Base-by-base conservation (phyloP, 345 rosid genomes). In the Salix suchowensis region DNA sequence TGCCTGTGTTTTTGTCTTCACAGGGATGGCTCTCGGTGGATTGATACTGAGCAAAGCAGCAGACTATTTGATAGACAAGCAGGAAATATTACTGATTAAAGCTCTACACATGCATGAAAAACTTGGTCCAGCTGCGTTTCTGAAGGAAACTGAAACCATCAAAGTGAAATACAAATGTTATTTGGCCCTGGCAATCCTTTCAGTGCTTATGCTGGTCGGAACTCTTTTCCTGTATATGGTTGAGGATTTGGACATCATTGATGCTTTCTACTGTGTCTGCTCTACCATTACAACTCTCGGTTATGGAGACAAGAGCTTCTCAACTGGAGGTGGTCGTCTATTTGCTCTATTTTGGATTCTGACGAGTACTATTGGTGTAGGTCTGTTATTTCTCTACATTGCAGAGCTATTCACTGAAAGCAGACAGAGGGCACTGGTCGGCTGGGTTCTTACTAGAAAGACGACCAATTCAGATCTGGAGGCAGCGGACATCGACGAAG, bases 211-310 rank as follows among this genome's bases (percentile, higher is more conserved):
- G 40, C 4, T 89, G 61, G 24, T 64, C 12, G 98, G 98, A 23
- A 81, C 80, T 2, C 1, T 81, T 73, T 85, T 93, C 73, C 88
- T 93, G 13, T 68, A 4, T 6, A 1, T 5, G 6, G 77, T 83
- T 14, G 98, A 93, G 89, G 78, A 75, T 32, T 77, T 88, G 82
- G 81, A 79, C 37, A 6, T 83, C 8, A 44, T 87, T 2, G 91
- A 91, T 14, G 90, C 97, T 2, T 85, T 95, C 76, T 95, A 96
- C 68, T 93, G 98, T 15, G 97, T 89, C 34, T 93, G 96, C 76
- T 83, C 94, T 21, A 91, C 99, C 2, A 68, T 96, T 73, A 93
- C 98, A 2, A 91, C 99, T 16, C 80, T 93, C 58, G 98, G 99
- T 16, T 96, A 87, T 75, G 97, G 99, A 0, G 99, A 96, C 67